These are phyloP conservation scores for Cladochytrium tenue DNA, from an alignment of 371 early-diverging fungal species.

Conservation along the genomic window DNA sequence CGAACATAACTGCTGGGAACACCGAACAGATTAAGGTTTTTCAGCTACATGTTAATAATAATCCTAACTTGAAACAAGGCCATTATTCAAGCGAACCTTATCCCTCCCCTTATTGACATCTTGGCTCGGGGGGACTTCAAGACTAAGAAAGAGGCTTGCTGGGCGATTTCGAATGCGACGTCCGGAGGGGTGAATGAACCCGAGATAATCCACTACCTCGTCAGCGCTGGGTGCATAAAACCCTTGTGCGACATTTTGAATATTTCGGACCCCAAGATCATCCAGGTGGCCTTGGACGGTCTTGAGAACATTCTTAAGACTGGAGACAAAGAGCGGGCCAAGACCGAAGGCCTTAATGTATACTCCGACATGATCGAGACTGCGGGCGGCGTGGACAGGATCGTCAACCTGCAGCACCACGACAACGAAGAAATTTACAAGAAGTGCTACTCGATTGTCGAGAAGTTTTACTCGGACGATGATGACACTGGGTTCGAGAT, in stretches of 20 bases:
- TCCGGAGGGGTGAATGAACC: constrained; percentile 89
- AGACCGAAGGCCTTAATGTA: constrained; percentile 71
- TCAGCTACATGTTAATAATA: not conserved
- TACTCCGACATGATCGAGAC: constrained; percentile 79
- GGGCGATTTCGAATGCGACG: constrained; percentile 99
- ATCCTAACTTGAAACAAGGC: constrained; percentile 23
- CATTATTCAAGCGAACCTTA: constrained; percentile 92
- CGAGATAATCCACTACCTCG: constrained; percentile 83
- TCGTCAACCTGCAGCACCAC: constrained; percentile 87
- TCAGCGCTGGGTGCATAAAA: constrained; percentile 89
- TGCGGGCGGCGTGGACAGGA: constrained; percentile 33
- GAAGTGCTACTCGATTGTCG: constrained; percentile 88
- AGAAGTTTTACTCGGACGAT: constrained; percentile 89
- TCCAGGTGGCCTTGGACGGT: constrained; percentile 95
- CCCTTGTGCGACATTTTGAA: constrained; percentile 92
- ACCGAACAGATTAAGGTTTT: constrained; percentile 84
- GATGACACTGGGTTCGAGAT: constrained; percentile 42
- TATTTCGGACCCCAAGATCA: constrained; percentile 90
- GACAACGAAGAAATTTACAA: constrained; percentile 92
- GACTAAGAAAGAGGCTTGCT: constrained; percentile 99
- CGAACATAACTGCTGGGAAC: constrained; percentile 99
- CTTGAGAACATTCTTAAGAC: constrained; percentile 96
- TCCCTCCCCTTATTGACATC: constrained; percentile 89
- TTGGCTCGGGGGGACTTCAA: constrained; percentile 91
- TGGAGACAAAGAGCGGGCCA: constrained; percentile 75